Evolutionary conservation across 805 yeast species (phyloP), one percentile per base, ranked within the genome.

Genomic region (Metschnikowia continentalis): DNA sequence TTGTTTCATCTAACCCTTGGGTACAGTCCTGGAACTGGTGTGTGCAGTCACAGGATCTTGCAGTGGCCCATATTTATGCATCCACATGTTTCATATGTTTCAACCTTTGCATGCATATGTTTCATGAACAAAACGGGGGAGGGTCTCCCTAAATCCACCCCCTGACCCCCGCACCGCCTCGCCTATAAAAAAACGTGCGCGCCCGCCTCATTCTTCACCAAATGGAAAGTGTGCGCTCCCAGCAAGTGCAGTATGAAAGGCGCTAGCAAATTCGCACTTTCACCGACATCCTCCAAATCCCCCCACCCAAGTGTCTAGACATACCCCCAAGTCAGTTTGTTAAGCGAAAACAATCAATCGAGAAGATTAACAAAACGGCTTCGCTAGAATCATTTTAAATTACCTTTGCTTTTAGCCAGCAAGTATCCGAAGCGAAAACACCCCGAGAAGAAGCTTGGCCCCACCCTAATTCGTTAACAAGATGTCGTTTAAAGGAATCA

Each of bases 401-500:
- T 10, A 8, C 30, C 11, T 5, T 26, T 26, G 19, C 26, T 37
- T 37, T 3, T 26, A 19, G 26, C 8, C 2, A 37, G 40, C 40
- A 20, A 14, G 14, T 20, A 37, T 6, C 26, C 8, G 6, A 35
- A 15, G 6, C 6, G 13, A 10, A 37, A 14, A 8, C 30, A 26
- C 30, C 6, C 40, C 26, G 15, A 37, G 13, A 11, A n/a, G 30
- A 20, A 37, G 26, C 40, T 22, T 22, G 15, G 15, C 15, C 22
- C 42, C 15, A 33, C 32, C 42, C 5, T 32, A 40, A 40, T 5
- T 26, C 35, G 35, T 10, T 26, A 26, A 30, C 30, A 53, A 20
- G 14, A 90, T 90, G 96, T 86, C 94, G 69, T 86, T 90, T 71
- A 90, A 89, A 69, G 97, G 97, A 42, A 71, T 90, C 58, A 86